Conservation (phyloP, 352 stramenopile species). For the Phytophthora capsici region DNA sequence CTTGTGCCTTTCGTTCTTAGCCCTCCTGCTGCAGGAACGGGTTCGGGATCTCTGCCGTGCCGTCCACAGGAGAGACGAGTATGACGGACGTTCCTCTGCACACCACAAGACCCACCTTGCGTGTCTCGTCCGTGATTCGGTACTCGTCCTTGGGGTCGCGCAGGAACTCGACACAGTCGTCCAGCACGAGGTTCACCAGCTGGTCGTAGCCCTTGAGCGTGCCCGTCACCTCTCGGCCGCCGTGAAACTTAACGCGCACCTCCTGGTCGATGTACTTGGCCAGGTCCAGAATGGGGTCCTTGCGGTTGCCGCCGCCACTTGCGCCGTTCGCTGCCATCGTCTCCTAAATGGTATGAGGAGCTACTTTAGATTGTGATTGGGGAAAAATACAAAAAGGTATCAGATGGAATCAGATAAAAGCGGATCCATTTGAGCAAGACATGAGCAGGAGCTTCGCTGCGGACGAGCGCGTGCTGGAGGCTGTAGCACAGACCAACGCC, state of each 20-base stretch:
- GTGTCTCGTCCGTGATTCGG: conserved; percentile 89
- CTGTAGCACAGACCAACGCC: conserved; percentile 39
- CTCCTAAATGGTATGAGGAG: conserved; percentile 16
- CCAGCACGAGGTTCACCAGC: conserved; percentile 97
- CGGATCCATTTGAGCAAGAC: conserved; percentile 20
- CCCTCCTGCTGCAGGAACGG: conserved; percentile 91
- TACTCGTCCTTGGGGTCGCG: conserved; percentile 92
- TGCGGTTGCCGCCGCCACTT: conserved; percentile 40
- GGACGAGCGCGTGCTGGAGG: conserved; percentile 72
- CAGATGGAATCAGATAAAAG: conserved; percentile 29
- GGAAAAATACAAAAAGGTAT: conserved; percentile 21
- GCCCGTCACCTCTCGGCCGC: conserved; percentile 92
- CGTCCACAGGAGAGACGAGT: conserved; percentile 92
- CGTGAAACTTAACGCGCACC: conserved; percentile 95
- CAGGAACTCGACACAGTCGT: conserved; percentile 96
- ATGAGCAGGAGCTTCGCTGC: conserved; percentile 57
- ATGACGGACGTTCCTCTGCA: conserved; percentile 93
- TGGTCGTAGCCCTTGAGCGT: conserved; percentile 96
- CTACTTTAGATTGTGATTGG: conserved; percentile 13
- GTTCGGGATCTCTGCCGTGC: conserved; percentile 93
- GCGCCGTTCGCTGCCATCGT: conserved; percentile 69
- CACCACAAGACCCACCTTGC: conserved; percentile 94
- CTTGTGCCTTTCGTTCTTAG: conserved; percentile 23
- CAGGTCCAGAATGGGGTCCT: conserved; percentile 94
- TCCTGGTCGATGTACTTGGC: conserved; percentile 95